Percentiles rank a stretch among this genome's conserved stretches.
These are phyloP conservation scores for Purshia tridentata DNA, from an alignment of 306 rosid species.

Conservation along the genomic window DNA sequence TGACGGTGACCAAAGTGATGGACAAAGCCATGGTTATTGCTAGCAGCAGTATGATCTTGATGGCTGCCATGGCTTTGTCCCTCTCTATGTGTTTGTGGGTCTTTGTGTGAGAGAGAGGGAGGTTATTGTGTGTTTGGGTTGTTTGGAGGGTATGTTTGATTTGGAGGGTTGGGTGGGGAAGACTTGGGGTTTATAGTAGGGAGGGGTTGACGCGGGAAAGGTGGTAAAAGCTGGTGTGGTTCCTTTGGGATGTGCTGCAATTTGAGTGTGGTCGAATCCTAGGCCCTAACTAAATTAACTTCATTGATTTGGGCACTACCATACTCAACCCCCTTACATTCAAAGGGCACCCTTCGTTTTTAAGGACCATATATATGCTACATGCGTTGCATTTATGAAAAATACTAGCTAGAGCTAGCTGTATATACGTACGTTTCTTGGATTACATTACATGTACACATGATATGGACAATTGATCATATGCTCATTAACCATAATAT, in stretches of 20 bases:
- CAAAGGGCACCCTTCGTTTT: not conserved
- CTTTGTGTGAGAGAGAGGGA: conserved; percentile 10
- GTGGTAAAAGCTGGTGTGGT: conserved; percentile 43
- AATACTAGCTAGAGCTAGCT: too few relatives aligned
- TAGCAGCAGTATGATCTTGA: conserved; percentile 48
- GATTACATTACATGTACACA: too few relatives aligned
- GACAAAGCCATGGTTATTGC: conserved; percentile 84
- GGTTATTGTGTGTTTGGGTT: not conserved
- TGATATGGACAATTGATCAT: too few relatives aligned
- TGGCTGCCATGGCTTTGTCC: conserved; percentile 61
- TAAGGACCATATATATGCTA: not conserved
- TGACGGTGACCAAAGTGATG: conserved; percentile 52
- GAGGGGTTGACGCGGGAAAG: conserved; percentile 71
- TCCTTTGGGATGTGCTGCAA: conserved; percentile 37
- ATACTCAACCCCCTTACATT: not conserved
- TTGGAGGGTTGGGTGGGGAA: conserved; percentile 32
- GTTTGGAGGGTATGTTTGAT: conserved; percentile 14
- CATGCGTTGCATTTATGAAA: too few relatives aligned
- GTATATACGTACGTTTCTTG: too few relatives aligned
- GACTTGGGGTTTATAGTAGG: conserved; percentile 51
- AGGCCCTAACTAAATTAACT: conserved; percentile 30
- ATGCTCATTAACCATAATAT: too few relatives aligned
- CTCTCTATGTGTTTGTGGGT: not conserved
- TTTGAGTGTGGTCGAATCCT: conserved; percentile 48
- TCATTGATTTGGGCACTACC: conserved; percentile 28